Percentiles rank a stretch among this genome's conserved stretches.
These are phyloP conservation scores for Themeda triandra DNA, from an alignment of 176 grass and related monocot species.

Conservation along the genomic window DNA sequence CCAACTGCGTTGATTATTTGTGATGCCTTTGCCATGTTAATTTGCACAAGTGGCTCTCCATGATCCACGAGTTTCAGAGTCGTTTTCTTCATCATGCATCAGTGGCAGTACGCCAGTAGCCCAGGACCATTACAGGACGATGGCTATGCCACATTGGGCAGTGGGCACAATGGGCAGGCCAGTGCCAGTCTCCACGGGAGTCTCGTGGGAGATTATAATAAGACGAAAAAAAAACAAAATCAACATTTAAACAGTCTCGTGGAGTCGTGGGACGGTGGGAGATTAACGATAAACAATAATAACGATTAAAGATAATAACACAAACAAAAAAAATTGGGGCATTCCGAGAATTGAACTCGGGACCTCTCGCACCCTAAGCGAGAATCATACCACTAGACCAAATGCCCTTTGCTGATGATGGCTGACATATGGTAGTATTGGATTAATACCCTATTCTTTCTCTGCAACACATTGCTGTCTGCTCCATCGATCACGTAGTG, in stretches of 20 bases:
- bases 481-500: no score
- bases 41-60: neutral
- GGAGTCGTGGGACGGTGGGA: no score
- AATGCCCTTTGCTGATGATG: slow-evolving; percentile 43
- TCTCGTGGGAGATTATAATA: neutral
- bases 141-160: neutral
- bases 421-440: no score
- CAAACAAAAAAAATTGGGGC: slow-evolving; percentile 2
- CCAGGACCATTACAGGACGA: neutral
- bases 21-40: neutral
- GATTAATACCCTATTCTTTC: no score
- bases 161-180: neutral
- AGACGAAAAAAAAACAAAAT: neutral
- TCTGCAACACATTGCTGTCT: no score
- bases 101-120: neutral
- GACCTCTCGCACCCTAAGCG: slow-evolving; percentile 97
- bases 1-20: neutral
- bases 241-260: neutral
- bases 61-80: slow-evolving; percentile 15
- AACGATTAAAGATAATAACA: no score
- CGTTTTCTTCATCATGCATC: neutral
- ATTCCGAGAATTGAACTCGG: slow-evolving; percentile 99
- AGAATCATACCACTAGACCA: slow-evolving; percentile 99
- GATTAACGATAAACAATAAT: no score
- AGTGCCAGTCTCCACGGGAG: neutral